These are phyloP conservation scores for Aspergillus eucalypticola DNA, from an alignment of 2,329 filamentous ascomycete species.

Conservation along the genomic window DNA sequence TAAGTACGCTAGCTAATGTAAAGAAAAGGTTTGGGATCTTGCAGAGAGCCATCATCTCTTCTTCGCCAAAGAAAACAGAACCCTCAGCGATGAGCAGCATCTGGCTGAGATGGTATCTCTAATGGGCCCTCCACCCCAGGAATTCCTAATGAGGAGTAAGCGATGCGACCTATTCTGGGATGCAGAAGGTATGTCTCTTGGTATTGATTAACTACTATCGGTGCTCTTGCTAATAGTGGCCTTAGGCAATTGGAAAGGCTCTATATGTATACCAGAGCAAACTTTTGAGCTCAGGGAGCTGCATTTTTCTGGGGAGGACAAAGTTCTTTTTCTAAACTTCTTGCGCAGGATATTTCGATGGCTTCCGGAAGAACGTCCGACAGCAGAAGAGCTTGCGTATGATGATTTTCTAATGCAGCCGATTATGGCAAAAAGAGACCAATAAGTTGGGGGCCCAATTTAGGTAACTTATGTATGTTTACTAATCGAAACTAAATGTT, in stretches of 20 bases:
- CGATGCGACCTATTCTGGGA: slow-evolving; percentile 19
- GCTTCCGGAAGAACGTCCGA: slow-evolving; percentile 31
- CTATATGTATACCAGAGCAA: slow-evolving; percentile 26
- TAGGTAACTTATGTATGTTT: too few relatives aligned
- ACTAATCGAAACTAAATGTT: too few relatives aligned
- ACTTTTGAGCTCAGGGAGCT: slow-evolving; percentile 25
- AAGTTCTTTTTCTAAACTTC: slow-evolving; percentile 28
- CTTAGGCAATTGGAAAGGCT: slow-evolving; percentile 29
- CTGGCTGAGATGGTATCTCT: slow-evolving; percentile 27
- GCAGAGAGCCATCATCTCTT: slow-evolving; percentile 17
- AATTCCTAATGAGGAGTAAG: slow-evolving; percentile 17
- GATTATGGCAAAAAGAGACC: not conserved
- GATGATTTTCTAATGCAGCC: slow-evolving; percentile 28
- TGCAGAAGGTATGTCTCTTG: slow-evolving; percentile 13
- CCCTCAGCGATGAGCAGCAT: slow-evolving; percentile 22
- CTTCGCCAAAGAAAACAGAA: slow-evolving; percentile 16
- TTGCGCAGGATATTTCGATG: slow-evolving; percentile 36
- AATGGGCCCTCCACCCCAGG: slow-evolving; percentile 22
- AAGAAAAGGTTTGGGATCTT: slow-evolving; percentile 20
- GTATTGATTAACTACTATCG: not conserved
- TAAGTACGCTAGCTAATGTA: too few relatives aligned
- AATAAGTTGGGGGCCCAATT: not conserved
- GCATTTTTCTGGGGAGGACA: slow-evolving; percentile 28
- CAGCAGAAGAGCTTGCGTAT: slow-evolving; percentile 27
- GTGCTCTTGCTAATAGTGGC: not conserved